Conservation (phyloP, 257 asterid species). For the Forsythia viridissima region DNA sequence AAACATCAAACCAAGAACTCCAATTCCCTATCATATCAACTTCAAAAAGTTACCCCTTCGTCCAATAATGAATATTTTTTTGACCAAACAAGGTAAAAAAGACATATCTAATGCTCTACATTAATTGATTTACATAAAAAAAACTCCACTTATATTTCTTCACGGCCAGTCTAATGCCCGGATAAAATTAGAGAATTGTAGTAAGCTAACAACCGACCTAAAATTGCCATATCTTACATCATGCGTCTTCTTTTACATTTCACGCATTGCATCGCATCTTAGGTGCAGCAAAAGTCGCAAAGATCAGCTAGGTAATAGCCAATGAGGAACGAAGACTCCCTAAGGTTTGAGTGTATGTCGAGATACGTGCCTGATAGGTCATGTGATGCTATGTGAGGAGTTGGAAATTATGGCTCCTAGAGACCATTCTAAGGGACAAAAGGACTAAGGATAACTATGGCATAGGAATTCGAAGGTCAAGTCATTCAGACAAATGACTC, state of each 20-base stretch:
- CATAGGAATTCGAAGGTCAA: not conserved
- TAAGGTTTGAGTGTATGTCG: not conserved
- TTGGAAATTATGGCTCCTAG: not conserved
- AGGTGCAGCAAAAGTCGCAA: not conserved
- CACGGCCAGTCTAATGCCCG: not conserved
- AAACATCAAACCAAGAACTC: too few relatives aligned
- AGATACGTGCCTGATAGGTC: not conserved
- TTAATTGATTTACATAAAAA: too few relatives aligned
- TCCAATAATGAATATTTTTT: too few relatives aligned
- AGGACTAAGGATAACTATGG: not conserved
- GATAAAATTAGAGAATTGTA: not conserved
- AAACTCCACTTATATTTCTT: not conserved
- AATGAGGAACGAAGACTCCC: not conserved
- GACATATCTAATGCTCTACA: not conserved
- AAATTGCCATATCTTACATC: not conserved
- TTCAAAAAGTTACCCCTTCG: too few relatives aligned
- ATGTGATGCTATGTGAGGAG: not conserved
- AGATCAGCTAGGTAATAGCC: not conserved
- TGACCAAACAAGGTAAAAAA: not conserved
- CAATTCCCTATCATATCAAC: too few relatives aligned
- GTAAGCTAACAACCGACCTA: not conserved
- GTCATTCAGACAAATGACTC: not conserved
- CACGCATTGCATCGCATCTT: not conserved
- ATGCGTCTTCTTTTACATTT: too few relatives aligned
- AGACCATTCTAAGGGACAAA: not conserved